These are phyloP conservation scores for Ceratopteris richardii DNA, from an alignment of 75 land plant species.

Conservation along the genomic window DNA sequence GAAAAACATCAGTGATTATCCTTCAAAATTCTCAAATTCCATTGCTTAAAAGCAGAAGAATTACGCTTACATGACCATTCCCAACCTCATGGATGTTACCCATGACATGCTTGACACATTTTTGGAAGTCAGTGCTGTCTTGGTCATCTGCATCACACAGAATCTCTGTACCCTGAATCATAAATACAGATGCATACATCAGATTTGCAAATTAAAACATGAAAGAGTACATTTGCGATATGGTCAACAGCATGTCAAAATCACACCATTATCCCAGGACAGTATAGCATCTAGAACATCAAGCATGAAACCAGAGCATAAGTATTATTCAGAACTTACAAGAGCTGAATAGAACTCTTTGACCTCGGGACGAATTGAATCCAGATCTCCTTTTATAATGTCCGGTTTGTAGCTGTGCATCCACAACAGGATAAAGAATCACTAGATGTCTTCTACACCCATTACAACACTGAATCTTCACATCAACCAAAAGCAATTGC, in stretches of 20 bases:
- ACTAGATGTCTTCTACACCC: neutral
- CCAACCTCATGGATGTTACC: constrained; percentile 33
- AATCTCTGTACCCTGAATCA: constrained; percentile 57
- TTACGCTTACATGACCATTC: constrained; percentile 43
- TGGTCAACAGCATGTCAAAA: too few relatives aligned
- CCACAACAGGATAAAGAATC: neutral
- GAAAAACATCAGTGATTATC: too few relatives aligned
- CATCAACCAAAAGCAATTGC: too few relatives aligned
- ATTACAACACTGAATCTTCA: too few relatives aligned
- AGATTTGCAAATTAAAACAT: too few relatives aligned
- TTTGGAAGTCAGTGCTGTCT: constrained; percentile 89
- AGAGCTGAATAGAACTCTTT: constrained; percentile 46
- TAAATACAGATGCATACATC: too few relatives aligned
- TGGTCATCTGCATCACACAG: constrained; percentile 79
- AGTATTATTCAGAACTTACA: constrained; percentile 30
- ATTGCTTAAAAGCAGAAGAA: too few relatives aligned
- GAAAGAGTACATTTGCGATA: too few relatives aligned
- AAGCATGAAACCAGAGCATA: neutral
- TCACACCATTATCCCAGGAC: too few relatives aligned
- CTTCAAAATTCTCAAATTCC: too few relatives aligned
- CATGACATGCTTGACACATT: constrained; percentile 51
- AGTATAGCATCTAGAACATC: too few relatives aligned
- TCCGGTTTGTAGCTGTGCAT: constrained; percentile 72
- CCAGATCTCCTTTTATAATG: constrained; percentile 88
- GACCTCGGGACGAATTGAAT: constrained; percentile 81